Percentiles rank a stretch among this genome's conserved stretches.
Evolutionary conservation across 73 alveolate species (phyloP).

Genomic region (Durusdinium trenchii): DNA sequence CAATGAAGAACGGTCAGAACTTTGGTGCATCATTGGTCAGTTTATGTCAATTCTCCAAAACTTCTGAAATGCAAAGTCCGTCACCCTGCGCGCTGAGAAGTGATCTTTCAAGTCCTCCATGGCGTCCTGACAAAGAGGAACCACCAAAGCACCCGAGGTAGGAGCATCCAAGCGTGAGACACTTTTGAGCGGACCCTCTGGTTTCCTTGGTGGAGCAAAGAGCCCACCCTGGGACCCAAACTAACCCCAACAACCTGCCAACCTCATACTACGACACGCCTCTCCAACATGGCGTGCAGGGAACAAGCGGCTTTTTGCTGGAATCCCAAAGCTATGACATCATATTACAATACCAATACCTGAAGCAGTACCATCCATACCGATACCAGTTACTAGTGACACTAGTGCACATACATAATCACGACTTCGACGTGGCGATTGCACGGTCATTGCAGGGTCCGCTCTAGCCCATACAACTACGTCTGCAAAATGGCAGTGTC

Average conservation of each 20-base stretch:
- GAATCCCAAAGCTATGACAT: not conserved
- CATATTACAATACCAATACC: not conserved
- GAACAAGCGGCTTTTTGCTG: not conserved
- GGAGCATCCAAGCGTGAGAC: constrained; percentile 74
- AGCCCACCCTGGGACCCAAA: no score
- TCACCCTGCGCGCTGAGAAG: constrained; percentile 15
- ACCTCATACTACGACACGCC: not conserved
- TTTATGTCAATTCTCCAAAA: no score
- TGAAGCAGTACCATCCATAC: not conserved
- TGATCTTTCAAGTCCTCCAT: not conserved
- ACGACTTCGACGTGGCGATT: no score
- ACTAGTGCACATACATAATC: no score
- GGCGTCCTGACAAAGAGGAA: constrained; percentile 14
- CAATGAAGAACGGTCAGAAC: not conserved
- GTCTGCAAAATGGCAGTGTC: not conserved
- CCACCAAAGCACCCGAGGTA: constrained; percentile 69
- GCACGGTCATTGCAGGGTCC: no score
- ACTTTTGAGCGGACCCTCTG: constrained; percentile 6
- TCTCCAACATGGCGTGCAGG: not conserved
- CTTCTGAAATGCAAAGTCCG: not conserved
- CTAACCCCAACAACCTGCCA: not conserved
- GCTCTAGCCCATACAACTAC: no score
- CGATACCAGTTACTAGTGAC: no score
- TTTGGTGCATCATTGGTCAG: not conserved
- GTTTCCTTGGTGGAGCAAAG: no score